Base-by-base conservation (phyloP, 1,139 yeast genomes). In the Taphrina wiesneri region DNA sequence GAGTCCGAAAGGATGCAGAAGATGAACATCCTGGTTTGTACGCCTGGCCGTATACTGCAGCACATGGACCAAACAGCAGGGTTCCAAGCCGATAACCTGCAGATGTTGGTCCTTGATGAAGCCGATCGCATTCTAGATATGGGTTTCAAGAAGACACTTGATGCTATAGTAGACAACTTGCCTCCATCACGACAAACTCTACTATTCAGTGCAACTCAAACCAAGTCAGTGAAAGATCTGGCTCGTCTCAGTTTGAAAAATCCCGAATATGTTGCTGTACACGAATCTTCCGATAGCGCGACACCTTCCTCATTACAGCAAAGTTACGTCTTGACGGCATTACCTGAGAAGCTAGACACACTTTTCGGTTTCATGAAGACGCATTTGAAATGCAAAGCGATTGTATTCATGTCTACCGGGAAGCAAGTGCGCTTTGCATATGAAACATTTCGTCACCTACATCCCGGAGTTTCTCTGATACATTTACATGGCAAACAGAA, bases 71-170 rank as follows among this genome's bases (percentile, higher is more conserved):
- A 93, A 75, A 86, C 97, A 4, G 88, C 89, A 3, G 95, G 95
- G 0, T 82, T 95, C 76, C 96, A 90, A 72, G 79, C 90, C 6
- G 80, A 87, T 25, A 91, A 90, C 73, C 77, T 93, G 68, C 96
- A 92, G 75, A 83, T 88, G 72, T 78, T 93, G 61, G 95, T 93
- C 0, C 78, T 93, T 66, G 99, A 93, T 76, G 99, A 93, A 77
- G 99, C 99, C 0, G 99, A 93, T 75, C 81, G 99, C 72, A 90
- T 96, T 74, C 79, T 93, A 71, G 99, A 93, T 77, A 90, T 93
- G 97, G 99, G 99, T 6, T 93, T 93, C 81, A 88, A 87, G 74
- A 86, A 86, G 73, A 90, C 96, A 56, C 78, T 93, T 67, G 98
- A 95, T 76, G 88, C 87, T 60, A 93, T 93, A 66, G 79, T 93